Conservation (phyloP, 2,329 filamentous ascomycete species). For the Fusarium liriodendri region DNA sequence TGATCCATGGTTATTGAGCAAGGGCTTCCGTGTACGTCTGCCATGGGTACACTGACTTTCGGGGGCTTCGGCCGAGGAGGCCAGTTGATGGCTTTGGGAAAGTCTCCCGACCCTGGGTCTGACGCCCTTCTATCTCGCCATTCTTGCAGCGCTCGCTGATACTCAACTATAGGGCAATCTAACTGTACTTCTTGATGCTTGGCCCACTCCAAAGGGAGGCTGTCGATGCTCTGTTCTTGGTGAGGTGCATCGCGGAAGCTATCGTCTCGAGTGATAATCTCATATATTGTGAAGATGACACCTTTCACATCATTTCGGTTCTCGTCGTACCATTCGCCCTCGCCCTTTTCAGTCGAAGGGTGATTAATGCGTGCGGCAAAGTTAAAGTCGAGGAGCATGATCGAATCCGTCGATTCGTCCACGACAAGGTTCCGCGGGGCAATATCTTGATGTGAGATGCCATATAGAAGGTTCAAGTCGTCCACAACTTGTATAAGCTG, state of each 20-base stretch:
- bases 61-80: slow-evolving; percentile 26
- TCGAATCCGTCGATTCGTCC: slow-evolving; percentile 45
- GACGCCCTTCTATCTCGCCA: slow-evolving; percentile 30
- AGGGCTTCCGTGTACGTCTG: not conserved
- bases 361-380: slow-evolving; percentile 36
- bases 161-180: slow-evolving; percentile 46
- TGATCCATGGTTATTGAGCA: not conserved
- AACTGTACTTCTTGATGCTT: slow-evolving; percentile 48
- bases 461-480: slow-evolving; percentile 44
- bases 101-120: not conserved
- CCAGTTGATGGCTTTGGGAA: slow-evolving; percentile 29
- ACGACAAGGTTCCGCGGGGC: slow-evolving; percentile 53
- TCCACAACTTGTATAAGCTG: slow-evolving; percentile 48
- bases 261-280: slow-evolving; percentile 50
- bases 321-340: slow-evolving; percentile 7
- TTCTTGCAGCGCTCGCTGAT: slow-evolving; percentile 38
- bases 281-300: slow-evolving; percentile 51
- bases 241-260: slow-evolving; percentile 34
- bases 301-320: slow-evolving; percentile 49
- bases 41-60: not conserved
- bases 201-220: slow-evolving; percentile 39
- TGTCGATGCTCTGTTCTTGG: slow-evolving; percentile 41
- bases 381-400: slow-evolving; percentile 54
- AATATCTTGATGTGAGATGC: slow-evolving; percentile 55
- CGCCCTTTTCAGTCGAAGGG: not conserved